Conservation (phyloP, 306 rosid species). For the Hylodesmum podocarpum region DNA sequence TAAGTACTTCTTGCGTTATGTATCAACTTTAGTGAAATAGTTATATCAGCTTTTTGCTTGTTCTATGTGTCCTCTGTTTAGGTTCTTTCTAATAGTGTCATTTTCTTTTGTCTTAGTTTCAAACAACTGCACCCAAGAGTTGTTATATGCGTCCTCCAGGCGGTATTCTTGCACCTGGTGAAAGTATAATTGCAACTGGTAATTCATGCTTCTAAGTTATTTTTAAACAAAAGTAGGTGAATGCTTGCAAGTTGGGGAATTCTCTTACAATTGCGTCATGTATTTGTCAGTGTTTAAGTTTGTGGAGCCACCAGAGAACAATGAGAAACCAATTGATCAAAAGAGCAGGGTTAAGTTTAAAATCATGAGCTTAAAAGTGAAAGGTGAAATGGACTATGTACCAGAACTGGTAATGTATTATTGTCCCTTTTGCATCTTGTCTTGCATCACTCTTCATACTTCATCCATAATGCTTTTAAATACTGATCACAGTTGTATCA, state of each 20-base stretch:
- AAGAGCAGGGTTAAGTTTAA: constrained; percentile 88
- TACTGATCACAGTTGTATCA: constrained; percentile 10
- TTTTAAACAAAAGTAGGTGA: constrained; percentile 2
- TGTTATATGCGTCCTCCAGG: constrained; percentile 97
- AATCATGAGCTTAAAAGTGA: constrained; percentile 92
- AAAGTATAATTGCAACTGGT: constrained; percentile 81
- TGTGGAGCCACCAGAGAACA: constrained; percentile 87
- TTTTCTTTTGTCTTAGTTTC: constrained; percentile 56
- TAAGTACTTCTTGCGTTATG: background rate
- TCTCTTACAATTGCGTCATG: constrained; percentile 22
- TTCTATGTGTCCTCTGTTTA: background rate
- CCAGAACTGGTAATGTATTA: constrained; percentile 76
- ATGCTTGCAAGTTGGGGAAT: constrained; percentile 10
- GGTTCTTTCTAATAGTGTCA: background rate
- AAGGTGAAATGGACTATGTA: constrained; percentile 75
- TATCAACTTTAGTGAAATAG: background rate
- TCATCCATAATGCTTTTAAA: constrained; percentile 12
- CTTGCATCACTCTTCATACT: constrained; percentile 10
- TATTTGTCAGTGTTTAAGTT: constrained; percentile 79
- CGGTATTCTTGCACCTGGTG: constrained; percentile 83
- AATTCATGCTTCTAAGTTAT: constrained; percentile 31
- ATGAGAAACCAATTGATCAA: constrained; percentile 70
- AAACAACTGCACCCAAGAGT: constrained; percentile 96
- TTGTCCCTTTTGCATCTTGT: background rate
- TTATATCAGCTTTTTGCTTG: background rate